Evolutionary conservation across 768 basidiomycete species (phyloP).

Genomic region (Phaeotremella skinneri): DNA sequence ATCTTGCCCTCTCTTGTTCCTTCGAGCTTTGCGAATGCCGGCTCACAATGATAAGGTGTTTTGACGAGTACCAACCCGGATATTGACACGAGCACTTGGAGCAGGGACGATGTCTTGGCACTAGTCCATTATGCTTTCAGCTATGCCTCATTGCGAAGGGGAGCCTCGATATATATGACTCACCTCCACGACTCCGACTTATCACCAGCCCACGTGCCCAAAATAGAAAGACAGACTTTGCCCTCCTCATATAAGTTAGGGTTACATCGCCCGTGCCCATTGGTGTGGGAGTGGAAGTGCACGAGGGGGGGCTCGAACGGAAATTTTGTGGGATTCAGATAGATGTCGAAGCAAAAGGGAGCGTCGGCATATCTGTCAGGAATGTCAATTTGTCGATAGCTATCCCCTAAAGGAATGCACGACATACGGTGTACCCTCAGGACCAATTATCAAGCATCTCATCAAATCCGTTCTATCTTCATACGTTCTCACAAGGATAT

Average conservation of each 20-base stretch:
- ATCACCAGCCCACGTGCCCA: constrained; percentile 90
- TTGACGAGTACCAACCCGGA: constrained; percentile 90
- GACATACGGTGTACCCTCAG: constrained; percentile 75
- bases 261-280: constrained; percentile 81
- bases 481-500: constrained; percentile 83
- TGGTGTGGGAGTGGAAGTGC: constrained; percentile 90
- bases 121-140: constrained; percentile 28
- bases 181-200: constrained; percentile 77
- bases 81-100: constrained; percentile 90
- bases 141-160: background rate
- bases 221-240: constrained; percentile 86
- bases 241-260: constrained; percentile 88
- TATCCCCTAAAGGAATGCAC: background rate
- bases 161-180: constrained; percentile 16
- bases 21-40: constrained; percentile 85
- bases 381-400: background rate
- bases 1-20: constrained; percentile 86
- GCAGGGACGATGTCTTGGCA: constrained; percentile 73
- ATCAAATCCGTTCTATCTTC: constrained; percentile 85
- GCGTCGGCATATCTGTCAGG: constrained; percentile 68
- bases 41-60: constrained; percentile 87
- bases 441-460: constrained; percentile 84
- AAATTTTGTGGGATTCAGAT: constrained; percentile 68
- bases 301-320: constrained; percentile 68
- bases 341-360: constrained; percentile 90